Evolutionary conservation across 2,329 filamentous ascomycete genomes (phyloP).

Genomic region (Cucurbitaria berberidis): DNA sequence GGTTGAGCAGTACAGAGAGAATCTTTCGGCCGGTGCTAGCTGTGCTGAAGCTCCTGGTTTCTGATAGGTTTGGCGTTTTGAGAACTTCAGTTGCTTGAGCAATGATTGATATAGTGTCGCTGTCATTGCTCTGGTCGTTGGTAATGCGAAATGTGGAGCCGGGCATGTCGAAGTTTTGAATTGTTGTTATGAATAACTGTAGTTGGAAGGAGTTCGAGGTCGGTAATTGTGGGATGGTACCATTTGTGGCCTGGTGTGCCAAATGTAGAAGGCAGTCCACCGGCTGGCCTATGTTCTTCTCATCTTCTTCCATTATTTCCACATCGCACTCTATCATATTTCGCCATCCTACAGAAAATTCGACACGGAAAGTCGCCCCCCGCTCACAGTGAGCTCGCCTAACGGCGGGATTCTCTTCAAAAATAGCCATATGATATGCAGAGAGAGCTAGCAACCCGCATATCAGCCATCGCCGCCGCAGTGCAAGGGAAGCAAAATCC

Average conservation of each 20-base stretch:
- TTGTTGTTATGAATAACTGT: not conserved
- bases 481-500: conserved; percentile 22
- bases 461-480: conserved; percentile 32
- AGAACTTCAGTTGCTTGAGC: not conserved
- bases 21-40: not conserved
- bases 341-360: not conserved
- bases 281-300: not conserved
- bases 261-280: not conserved
- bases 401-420: conserved; percentile 1
- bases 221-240: not conserved
- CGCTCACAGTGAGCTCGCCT: not conserved
- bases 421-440: conserved; percentile 22
- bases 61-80: not conserved
- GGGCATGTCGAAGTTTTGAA: not conserved
- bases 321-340: not conserved
- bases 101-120: not conserved
- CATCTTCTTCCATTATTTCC: not conserved
- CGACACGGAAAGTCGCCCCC: no score
- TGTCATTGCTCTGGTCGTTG: not conserved
- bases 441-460: conserved; percentile 33
- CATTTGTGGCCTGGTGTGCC: not conserved
- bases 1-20: conserved; percentile 6
- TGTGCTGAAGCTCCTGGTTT: not conserved
- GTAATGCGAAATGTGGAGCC: not conserved
- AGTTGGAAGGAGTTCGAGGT: not conserved